phyloP scores from a whole-genome alignment of 1,284 basidiomycete genomes.

The Cryptococcus neoformans region DNA sequence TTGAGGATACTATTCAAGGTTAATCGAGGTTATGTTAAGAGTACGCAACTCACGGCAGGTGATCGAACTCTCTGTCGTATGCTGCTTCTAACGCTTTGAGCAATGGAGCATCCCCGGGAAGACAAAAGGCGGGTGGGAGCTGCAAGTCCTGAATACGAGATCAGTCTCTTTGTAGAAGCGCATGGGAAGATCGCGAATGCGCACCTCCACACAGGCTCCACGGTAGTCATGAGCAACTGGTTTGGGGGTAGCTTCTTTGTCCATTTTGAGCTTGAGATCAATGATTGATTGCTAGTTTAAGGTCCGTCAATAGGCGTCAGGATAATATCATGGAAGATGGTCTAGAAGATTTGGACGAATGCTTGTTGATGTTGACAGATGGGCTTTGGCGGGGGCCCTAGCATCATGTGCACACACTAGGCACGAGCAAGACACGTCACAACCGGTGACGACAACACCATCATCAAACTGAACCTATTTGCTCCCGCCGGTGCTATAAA shows the following conservation, averaged over 20 bases:
- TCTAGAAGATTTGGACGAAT: too few relatives aligned
- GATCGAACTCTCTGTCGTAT: constrained; percentile 85
- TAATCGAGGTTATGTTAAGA: constrained; percentile 51
- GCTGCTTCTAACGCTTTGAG: constrained; percentile 74
- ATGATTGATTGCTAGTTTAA: too few relatives aligned
- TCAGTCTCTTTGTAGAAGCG: background rate
- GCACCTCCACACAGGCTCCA: constrained; percentile 66
- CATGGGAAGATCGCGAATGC: background rate
- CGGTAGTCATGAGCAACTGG: constrained; percentile 57
- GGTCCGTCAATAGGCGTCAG: too few relatives aligned
- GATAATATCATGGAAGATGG: too few relatives aligned
- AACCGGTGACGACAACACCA: too few relatives aligned
- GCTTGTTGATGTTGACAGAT: too few relatives aligned
- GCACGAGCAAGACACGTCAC: too few relatives aligned
- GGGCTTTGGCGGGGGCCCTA: too few relatives aligned
- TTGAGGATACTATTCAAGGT: constrained; percentile 66
- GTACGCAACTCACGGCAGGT: constrained; percentile 66
- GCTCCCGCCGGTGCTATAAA: too few relatives aligned
- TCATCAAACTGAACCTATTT: too few relatives aligned
- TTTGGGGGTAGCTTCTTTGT: constrained; percentile 43
- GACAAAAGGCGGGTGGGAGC: constrained; percentile 81
- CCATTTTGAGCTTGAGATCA: constrained; percentile 12
- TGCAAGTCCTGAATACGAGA: constrained; percentile 67
- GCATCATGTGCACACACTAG: too few relatives aligned
- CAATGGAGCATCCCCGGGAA: constrained; percentile 67